Evolutionary conservation across 495 filamentous ascomycete genomes (phyloP).

Genomic region (Tuber microsphaerosporum): DNA sequence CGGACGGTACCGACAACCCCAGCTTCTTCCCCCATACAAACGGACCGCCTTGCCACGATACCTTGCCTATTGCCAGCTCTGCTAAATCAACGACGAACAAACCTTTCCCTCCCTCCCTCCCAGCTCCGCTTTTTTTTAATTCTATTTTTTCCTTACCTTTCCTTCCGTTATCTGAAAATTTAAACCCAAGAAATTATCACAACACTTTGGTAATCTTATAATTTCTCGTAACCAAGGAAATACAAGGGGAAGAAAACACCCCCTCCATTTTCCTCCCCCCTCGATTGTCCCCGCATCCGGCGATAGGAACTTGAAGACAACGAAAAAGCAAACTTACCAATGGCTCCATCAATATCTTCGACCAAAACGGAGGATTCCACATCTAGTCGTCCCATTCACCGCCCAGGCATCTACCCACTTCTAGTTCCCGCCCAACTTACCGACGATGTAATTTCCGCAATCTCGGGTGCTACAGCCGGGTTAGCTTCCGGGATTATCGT

Average conservation of each 20-base stretch:
- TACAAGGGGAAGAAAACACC: background rate
- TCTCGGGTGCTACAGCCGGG: slow-evolving; percentile 80
- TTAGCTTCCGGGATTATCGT: slow-evolving; percentile 89
- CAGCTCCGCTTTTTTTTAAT: background rate
- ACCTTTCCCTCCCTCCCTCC: background rate
- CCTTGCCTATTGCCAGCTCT: background rate
- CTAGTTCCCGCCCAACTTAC: slow-evolving; percentile 28
- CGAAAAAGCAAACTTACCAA: background rate
- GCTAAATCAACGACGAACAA: background rate
- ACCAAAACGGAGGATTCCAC: background rate
- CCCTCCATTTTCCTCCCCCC: background rate
- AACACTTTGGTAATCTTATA: background rate
- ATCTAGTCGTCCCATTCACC: slow-evolving; percentile 20
- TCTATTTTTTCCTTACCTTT: background rate
- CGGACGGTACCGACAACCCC: background rate
- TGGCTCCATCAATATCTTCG: background rate
- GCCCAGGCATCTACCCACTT: slow-evolving; percentile 23
- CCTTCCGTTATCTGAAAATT: background rate
- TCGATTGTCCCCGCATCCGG: background rate
- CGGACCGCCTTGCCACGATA: slow-evolving; percentile 1
- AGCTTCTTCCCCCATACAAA: background rate
- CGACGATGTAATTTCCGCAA: slow-evolving; percentile 49
- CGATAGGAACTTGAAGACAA: background rate
- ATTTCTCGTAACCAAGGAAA: background rate
- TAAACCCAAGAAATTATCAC: background rate